A percentile compares a stretch with the other conserved stretches of the same genome.
These are phyloP conservation scores for Thraustochytrium sp. DNA, from an alignment of 352 stramenopile genomes.

Conservation along the genomic window DNA sequence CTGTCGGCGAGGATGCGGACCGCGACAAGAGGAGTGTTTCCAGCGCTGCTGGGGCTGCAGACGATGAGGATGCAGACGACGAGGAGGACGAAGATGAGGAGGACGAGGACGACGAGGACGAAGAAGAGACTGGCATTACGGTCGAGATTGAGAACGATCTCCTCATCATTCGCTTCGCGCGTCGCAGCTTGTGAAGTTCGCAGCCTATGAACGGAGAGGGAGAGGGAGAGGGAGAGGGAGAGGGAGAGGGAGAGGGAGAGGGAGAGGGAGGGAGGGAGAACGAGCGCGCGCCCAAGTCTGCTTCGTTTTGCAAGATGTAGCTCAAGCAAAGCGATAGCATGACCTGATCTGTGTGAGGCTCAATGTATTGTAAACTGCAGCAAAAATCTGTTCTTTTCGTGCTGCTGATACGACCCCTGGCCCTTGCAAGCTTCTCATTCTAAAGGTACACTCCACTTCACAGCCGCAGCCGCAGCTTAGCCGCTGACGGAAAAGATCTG, in stretches of 20 bases:
- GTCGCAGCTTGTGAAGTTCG: neutral
- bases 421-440: neutral
- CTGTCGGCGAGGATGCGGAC: no score
- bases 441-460: neutral
- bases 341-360: neutral
- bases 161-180: neutral
- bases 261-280: no score
- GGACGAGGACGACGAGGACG: neutral
- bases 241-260: no score
- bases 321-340: neutral
- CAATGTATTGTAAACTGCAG: no score
- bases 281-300: no score
- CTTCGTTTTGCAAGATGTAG: no score
- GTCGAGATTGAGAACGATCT: slow-evolving; percentile 15
- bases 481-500: neutral
- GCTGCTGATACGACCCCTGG: neutral
- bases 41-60: no score
- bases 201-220: neutral
- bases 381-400: neutral
- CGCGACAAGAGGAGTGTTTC: no score
- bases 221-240: neutral
- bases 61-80: neutral
- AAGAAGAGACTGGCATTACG: neutral
- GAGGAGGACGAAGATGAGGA: neutral
- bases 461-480: neutral